Evolutionary conservation across 352 stramenopile species (phyloP).

Genomic region (Globisporangium iwayamae): DNA sequence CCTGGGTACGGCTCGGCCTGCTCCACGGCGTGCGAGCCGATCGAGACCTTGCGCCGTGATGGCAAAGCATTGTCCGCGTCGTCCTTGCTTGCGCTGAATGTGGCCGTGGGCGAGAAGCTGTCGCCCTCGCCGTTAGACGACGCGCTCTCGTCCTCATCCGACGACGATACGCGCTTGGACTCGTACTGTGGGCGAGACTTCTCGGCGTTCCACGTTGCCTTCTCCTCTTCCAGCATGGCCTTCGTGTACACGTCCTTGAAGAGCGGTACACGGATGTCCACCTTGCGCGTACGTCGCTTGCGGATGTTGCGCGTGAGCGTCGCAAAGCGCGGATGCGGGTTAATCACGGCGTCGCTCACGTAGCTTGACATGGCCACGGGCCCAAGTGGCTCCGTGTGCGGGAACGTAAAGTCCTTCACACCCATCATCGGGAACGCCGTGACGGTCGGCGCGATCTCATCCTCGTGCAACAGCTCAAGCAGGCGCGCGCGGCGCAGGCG

Average conservation of each 20-base stretch:
- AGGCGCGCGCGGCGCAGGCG: conserved; percentile 93
- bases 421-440: conserved; percentile 97
- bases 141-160: conserved; percentile 20
- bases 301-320: conserved; percentile 99
- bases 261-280: conserved; percentile 86
- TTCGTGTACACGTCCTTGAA: conserved; percentile 84
- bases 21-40: conserved; percentile 55
- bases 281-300: conserved; percentile 84
- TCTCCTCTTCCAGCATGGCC: conserved; percentile 65
- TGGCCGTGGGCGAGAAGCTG: conserved; percentile 13
- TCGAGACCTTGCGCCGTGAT: conserved; percentile 62
- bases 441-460: conserved; percentile 97
- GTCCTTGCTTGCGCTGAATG: not conserved
- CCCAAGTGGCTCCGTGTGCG: conserved; percentile 49
- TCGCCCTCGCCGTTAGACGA: conserved; percentile 16
- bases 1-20: conserved; percentile 76
- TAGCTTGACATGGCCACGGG: conserved; percentile 94
- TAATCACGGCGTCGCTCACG: conserved; percentile 97
- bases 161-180: conserved; percentile 37
- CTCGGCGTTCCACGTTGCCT: conserved; percentile 74
- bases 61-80: conserved; percentile 39
- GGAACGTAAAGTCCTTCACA: conserved; percentile 90
- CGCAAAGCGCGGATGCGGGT: conserved; percentile 98
- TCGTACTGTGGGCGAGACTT: conserved; percentile 75
- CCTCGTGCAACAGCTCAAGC: conserved; percentile 87